phyloP scores from a whole-genome alignment of 1,284 basidiomycete genomes.

The Takashimella koratensis region DNA sequence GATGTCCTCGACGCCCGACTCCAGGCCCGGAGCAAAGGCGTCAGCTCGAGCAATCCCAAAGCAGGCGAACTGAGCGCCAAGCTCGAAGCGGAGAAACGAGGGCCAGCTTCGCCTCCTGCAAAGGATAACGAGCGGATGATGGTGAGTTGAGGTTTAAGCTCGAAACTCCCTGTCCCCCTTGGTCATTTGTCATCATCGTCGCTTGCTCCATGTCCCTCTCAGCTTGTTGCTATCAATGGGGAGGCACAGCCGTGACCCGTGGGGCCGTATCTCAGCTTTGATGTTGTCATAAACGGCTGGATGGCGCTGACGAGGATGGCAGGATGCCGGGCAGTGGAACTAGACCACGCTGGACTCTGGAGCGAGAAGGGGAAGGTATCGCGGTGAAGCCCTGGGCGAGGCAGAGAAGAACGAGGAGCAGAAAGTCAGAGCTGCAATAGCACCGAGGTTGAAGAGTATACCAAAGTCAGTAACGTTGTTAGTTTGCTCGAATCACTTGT shows the following conservation, averaged over 20 bases:
- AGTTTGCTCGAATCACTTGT: too few species aligned
- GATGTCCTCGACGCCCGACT: slow-evolving; percentile 2
- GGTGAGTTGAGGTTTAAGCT: too few species aligned
- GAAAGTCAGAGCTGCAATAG: not conserved
- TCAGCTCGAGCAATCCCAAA: slow-evolving; percentile 40
- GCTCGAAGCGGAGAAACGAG: slow-evolving; percentile 33
- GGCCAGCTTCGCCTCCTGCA: slow-evolving; percentile 5
- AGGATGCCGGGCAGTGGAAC: slow-evolving; percentile 20
- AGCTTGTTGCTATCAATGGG: not conserved
- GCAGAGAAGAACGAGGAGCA: not conserved
- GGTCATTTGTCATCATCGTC: too few species aligned
- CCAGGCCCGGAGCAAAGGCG: slow-evolving; percentile 42
- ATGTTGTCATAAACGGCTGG: too few species aligned
- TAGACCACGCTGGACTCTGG: too few species aligned
- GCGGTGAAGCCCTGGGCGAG: not conserved
- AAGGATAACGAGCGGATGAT: slow-evolving; percentile 38
- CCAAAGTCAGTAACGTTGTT: too few species aligned
- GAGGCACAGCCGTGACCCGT: not conserved
- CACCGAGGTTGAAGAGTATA: not conserved
- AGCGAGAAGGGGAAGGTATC: not conserved
- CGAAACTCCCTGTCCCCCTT: too few species aligned
- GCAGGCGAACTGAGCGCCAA: slow-evolving; percentile 43
- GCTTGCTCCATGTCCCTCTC: too few species aligned
- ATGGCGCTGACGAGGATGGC: slow-evolving; percentile 6
- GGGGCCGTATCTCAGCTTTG: not conserved